These are phyloP conservation scores for Phytophthora palmivora DNA, from an alignment of 352 stramenopile genomes.

Conservation along the genomic window DNA sequence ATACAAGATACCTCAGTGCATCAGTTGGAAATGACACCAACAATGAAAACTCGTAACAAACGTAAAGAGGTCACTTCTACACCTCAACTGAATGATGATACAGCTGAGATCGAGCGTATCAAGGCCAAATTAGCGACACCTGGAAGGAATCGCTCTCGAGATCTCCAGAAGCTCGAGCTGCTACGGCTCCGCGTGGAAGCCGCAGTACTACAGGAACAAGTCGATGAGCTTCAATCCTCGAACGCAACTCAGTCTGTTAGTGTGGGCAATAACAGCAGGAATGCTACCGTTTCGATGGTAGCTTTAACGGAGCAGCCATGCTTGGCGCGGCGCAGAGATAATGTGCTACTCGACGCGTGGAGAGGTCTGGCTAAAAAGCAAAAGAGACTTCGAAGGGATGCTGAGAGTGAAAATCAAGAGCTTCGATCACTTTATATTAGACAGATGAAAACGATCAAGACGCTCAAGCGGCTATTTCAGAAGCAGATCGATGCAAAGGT, in stretches of 20 bases:
- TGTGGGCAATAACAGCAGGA: too few relatives aligned
- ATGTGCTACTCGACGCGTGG: not conserved
- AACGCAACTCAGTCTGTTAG: too few relatives aligned
- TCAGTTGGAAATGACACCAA: too few relatives aligned
- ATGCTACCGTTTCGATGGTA: too few relatives aligned
- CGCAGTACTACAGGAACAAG: not conserved
- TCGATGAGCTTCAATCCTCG: not conserved
- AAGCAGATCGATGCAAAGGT: not conserved
- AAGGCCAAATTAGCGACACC: not conserved
- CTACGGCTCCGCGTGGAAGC: conserved; percentile 1
- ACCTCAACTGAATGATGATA: too few relatives aligned
- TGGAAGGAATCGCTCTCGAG: conserved; percentile 5
- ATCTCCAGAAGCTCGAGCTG: conserved; percentile 7
- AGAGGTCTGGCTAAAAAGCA: not conserved
- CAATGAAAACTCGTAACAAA: too few relatives aligned
- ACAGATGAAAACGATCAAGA: not conserved
- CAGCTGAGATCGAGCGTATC: too few relatives aligned
- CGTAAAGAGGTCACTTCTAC: too few relatives aligned
- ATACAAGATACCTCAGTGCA: too few relatives aligned
- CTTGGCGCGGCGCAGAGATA: not conserved
- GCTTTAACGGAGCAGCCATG: too few relatives aligned
- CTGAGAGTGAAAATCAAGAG: not conserved
- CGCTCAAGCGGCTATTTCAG: not conserved
- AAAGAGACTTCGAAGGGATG: not conserved
- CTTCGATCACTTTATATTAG: not conserved